phyloP scores from a whole-genome alignment of 148 eudicot genomes.

The Bassia scoparia region DNA sequence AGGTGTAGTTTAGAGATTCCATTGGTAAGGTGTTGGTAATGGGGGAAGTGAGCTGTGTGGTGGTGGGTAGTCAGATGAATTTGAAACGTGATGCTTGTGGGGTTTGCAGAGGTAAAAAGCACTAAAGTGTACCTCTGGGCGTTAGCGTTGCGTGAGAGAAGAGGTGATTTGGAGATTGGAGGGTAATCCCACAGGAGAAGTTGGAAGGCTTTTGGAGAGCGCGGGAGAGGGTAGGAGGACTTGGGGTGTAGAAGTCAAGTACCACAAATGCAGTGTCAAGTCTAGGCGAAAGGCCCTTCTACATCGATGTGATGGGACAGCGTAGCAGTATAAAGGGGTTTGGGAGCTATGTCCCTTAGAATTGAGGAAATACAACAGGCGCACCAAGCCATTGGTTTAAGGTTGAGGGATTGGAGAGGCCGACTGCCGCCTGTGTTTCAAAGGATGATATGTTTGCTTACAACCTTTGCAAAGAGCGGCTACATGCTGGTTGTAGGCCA shows the following conservation, averaged over 20 bases:
- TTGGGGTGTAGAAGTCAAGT: background rate
- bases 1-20: background rate
- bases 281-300: background rate
- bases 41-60: background rate
- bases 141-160: background rate
- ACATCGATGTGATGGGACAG: background rate
- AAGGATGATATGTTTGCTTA: conserved; percentile 1
- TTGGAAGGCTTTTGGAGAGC: background rate
- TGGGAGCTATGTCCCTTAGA: background rate
- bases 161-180: background rate
- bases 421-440: background rate
- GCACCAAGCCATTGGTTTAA: background rate
- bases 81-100: background rate
- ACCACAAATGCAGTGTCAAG: background rate
- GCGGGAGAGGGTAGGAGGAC: background rate
- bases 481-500: background rate
- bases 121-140: background rate
- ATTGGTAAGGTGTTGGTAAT: background rate
- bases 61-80: too few relatives aligned
- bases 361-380: background rate
- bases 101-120: background rate
- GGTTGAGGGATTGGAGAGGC: background rate
- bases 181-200: background rate
- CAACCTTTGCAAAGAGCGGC: background rate
- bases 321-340: background rate